Evolutionary conservation across 2,329 filamentous ascomycete genomes (phyloP).

Genomic region (Corynespora cassiicola): DNA sequence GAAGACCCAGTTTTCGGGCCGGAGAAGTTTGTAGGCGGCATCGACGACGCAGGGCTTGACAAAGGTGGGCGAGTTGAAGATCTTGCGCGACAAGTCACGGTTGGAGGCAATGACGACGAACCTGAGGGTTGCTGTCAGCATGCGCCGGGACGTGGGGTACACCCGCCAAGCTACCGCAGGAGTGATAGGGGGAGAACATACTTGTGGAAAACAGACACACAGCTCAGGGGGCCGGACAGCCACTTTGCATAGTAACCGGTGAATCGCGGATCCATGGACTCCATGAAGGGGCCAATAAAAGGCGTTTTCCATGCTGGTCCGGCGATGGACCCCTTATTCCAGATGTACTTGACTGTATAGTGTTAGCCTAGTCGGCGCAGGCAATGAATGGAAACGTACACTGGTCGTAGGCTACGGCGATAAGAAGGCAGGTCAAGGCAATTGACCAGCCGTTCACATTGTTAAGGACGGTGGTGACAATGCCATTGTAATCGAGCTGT

Average conservation of each 20-base stretch:
- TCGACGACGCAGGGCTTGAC: slow-evolving; percentile 97
- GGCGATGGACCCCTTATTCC: slow-evolving; percentile 50
- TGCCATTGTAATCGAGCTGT: slow-evolving; percentile 36
- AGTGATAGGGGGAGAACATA: slow-evolving; percentile 48
- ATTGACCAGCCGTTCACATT: slow-evolving; percentile 62
- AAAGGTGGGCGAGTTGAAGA: slow-evolving; percentile 88
- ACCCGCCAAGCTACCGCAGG: not conserved
- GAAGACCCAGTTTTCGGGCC: slow-evolving; percentile 93
- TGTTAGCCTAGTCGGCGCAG: slow-evolving; percentile 1
- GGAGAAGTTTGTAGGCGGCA: slow-evolving; percentile 89
- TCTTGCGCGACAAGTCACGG: slow-evolving; percentile 91
- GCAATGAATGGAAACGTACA: slow-evolving; percentile 62
- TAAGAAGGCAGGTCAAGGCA: slow-evolving; percentile 72
- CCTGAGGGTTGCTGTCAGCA: slow-evolving; percentile 54
- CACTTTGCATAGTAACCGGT: slow-evolving; percentile 89
- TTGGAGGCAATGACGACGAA: slow-evolving; percentile 96
- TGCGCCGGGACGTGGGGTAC: not conserved
- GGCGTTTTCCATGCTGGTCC: slow-evolving; percentile 53
- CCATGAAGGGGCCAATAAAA: slow-evolving; percentile 82
- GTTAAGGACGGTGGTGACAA: slow-evolving; percentile 39
- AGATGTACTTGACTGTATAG: slow-evolving; percentile 43
- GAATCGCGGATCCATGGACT: slow-evolving; percentile 90
- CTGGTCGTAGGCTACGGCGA: slow-evolving; percentile 85
- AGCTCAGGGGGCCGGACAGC: slow-evolving; percentile 87
- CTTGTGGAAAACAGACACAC: slow-evolving; percentile 99